Evolutionary conservation across 768 basidiomycete genomes (phyloP).

Genomic region (Mycena leptocephala): DNA sequence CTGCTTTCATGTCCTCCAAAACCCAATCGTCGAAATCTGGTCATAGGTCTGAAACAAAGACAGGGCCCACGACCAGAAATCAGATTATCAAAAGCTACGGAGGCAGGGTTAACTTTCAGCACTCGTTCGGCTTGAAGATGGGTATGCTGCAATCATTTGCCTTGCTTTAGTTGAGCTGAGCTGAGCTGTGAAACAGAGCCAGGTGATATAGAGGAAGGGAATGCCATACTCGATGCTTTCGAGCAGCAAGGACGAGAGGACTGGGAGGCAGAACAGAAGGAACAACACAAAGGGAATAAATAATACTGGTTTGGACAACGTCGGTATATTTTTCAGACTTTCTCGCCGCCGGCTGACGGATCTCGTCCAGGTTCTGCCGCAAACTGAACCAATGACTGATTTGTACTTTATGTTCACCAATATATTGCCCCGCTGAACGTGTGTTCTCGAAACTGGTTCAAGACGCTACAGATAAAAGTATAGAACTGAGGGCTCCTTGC

Average conservation of each 20-base stretch:
- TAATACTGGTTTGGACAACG: background rate
- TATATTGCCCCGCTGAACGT: no score
- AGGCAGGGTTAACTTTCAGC: constrained; percentile 8
- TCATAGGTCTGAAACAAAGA: background rate
- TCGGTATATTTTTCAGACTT: background rate
- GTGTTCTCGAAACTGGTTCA: no score
- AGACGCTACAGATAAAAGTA: no score
- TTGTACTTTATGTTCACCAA: no score
- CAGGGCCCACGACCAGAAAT: background rate
- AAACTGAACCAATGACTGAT: no score
- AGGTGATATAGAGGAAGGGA: background rate
- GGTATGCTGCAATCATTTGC: background rate
- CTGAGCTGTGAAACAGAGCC: background rate
- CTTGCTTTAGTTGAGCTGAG: background rate
- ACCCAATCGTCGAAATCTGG: background rate
- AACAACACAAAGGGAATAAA: background rate
- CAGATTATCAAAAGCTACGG: constrained; percentile 7
- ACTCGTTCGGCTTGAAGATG: constrained; percentile 14
- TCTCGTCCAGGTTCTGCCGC: no score
- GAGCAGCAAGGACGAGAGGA: background rate
- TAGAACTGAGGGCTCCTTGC: no score
- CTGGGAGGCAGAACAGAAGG: background rate
- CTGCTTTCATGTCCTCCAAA: background rate
- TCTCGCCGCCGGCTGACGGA: background rate
- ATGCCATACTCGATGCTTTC: constrained; percentile 3